These are phyloP conservation scores for Tetradesmus obliquus DNA, from an alignment of 139 green algal species.

Conservation along the genomic window DNA sequence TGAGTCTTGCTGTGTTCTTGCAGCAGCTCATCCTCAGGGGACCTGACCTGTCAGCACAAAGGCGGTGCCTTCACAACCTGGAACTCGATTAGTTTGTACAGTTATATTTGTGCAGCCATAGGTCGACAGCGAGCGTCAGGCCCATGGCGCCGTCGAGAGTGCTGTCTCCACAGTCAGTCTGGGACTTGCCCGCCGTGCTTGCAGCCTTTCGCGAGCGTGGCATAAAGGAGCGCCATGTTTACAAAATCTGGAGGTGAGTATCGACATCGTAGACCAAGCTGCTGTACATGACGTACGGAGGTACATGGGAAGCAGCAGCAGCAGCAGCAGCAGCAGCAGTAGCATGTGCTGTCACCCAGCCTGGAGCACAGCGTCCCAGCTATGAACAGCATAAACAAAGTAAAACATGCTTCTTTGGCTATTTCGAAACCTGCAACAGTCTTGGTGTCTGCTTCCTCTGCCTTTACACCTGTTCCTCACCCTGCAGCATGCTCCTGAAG, in stretches of 20 bases:
- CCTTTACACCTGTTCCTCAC: background rate
- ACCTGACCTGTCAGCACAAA: too few species aligned
- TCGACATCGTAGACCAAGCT: background rate
- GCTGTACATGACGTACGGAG: background rate
- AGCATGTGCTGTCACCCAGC: background rate
- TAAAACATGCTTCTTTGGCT: too few species aligned
- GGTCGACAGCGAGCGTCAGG: background rate
- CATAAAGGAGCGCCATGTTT: constrained; percentile 73
- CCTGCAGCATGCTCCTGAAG: constrained; percentile 69
- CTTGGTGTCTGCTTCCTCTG: background rate
- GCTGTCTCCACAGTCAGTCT: constrained; percentile 61
- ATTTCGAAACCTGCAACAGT: background rate
- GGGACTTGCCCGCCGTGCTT: constrained; percentile 62
- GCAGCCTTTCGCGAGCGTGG: constrained; percentile 64
- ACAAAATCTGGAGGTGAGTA: constrained; percentile 69
- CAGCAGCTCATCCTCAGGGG: too few species aligned
- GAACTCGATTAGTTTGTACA: too few species aligned
- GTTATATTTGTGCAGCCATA: too few species aligned
- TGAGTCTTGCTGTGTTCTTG: too few species aligned
- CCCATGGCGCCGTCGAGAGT: background rate
- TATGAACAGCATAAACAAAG: background rate
- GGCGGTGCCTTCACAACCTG: too few species aligned
- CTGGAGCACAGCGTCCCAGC: too few species aligned
- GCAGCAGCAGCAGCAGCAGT: background rate
- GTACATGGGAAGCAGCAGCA: background rate